A percentile compares a stretch with the other conserved stretches of the same genome.
These are phyloP conservation scores for Penicillium pancosmium DNA, from an alignment of 495 filamentous ascomycete species.

Conservation along the genomic window DNA sequence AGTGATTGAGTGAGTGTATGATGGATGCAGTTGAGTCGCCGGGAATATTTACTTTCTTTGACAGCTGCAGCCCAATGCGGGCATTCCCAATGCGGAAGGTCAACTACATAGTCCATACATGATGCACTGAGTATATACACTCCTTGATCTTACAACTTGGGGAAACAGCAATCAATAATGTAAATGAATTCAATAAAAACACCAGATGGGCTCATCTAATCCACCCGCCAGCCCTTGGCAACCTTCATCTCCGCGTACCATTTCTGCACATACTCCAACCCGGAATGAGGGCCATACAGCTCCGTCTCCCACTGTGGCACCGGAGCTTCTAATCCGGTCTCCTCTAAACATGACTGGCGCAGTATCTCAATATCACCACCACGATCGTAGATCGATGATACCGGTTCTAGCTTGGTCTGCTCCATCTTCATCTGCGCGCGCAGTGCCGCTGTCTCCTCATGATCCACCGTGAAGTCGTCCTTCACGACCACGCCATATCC, in stretches of 20 bases:
- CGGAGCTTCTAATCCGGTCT: constrained; percentile 42
- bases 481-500: constrained; percentile 48
- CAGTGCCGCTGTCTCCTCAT: constrained; percentile 34
- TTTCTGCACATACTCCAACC: constrained; percentile 35
- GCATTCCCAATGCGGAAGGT: not conserved
- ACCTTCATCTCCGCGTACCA: constrained; percentile 34
- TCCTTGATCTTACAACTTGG: no score
- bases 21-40: no score
- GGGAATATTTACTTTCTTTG: not conserved
- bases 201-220: not conserved
- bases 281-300: constrained; percentile 37
- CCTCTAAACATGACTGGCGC: constrained; percentile 32
- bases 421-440: constrained; percentile 28
- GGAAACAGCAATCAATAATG: no score
- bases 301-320: constrained; percentile 40
- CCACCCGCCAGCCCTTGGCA: not conserved
- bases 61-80: not conserved
- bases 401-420: constrained; percentile 14
- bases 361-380: constrained; percentile 41
- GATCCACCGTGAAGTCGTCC: constrained; percentile 30
- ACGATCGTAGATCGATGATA: constrained; percentile 36
- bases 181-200: not conserved
- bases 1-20: no score
- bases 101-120: not conserved
- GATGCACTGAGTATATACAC: no score